Evolutionary conservation across 345 rosid genomes (phyloP).

Genomic region (Trapa bicornis): DNA sequence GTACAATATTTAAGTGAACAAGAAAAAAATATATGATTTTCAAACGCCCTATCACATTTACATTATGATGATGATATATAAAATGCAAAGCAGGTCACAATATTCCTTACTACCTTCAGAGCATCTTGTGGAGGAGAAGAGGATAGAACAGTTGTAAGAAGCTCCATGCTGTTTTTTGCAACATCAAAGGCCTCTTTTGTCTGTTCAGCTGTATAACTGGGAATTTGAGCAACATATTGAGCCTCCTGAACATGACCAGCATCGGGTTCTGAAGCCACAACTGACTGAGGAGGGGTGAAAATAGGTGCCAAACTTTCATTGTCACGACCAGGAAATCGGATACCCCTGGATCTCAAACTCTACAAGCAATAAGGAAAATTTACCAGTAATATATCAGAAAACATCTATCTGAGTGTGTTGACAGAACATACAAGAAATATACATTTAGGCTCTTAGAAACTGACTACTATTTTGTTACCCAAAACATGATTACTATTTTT

Average conservation of each 20-base stretch:
- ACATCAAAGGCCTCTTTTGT: slow-evolving; percentile 86
- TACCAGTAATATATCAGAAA: background rate
- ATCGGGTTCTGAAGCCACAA: slow-evolving; percentile 46
- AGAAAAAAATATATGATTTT: background rate
- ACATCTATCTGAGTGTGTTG: background rate
- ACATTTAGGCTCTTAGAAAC: background rate
- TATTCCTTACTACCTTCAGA: slow-evolving; percentile 40
- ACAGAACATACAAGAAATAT: background rate
- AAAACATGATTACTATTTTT: background rate
- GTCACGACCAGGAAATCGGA: slow-evolving; percentile 95
- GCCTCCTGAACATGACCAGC: slow-evolving; percentile 36
- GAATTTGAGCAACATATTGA: slow-evolving; percentile 40
- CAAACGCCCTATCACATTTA: too few relatives aligned
- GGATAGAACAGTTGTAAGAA: slow-evolving; percentile 65
- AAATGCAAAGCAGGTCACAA: background rate
- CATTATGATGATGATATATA: background rate
- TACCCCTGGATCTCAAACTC: slow-evolving; percentile 86
- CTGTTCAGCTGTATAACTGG: slow-evolving; percentile 67
- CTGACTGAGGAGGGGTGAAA: slow-evolving; percentile 81
- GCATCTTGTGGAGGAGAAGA: slow-evolving; percentile 77
- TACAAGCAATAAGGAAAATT: slow-evolving; percentile 11
- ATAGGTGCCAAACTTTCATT: slow-evolving; percentile 88
- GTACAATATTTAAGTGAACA: background rate
- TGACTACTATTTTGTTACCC: too few relatives aligned
- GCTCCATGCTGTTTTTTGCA: slow-evolving; percentile 82